Base-by-base conservation (phyloP, 2,329 filamentous ascomycete genomes). In the Teratosphaeria gauchensis region DNA sequence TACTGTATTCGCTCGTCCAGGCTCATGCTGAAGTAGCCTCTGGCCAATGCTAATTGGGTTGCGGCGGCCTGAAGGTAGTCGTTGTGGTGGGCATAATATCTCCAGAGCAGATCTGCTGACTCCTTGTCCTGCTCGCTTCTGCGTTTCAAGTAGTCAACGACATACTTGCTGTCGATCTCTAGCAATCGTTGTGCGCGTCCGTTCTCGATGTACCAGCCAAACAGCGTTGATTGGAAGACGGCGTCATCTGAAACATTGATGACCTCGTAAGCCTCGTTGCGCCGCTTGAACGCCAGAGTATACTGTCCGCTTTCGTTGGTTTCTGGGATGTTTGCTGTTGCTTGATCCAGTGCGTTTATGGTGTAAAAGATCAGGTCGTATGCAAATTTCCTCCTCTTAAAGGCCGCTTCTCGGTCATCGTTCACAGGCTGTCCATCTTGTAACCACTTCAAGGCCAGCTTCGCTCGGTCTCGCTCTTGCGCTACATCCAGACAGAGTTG, bases 221-320 rank as follows among this genome's bases (percentile, higher is more conserved):
- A 99, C n/a, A 99, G 80, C 67, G 90, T 90, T 61, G 90, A 95
- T 72, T 97, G 88, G 77, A 99, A 99, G 4, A 96, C 89, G 69
- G 96, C 90, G 65, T 99, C 94, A 14, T 87, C 83, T 0, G 92
- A 95, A 59, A 82, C 83, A 69, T 95, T 90, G 66, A 99, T 91
- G 2, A 96, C 89, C 52, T 86, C 84, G 74, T 97, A 96, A 0
- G 94, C 92, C 75, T 99, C 92, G 55, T 84, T 83, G 63, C 89
- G 84, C 72, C 94, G 90, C 53, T 86, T 92, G 1, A 86, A 85
- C 21, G 89, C 83, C 12, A 90, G 74, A 0, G 90, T 92, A 55
- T 84, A 82, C 64, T 88, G 85, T 19, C 92, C 92, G 11, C 52
- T 53, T 67, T 96, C 92, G 35, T 91, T 75, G 58, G 84, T 79